Conservation (phyloP, 768 basidiomycete species). For the Xerocomus potaroensis region DNA sequence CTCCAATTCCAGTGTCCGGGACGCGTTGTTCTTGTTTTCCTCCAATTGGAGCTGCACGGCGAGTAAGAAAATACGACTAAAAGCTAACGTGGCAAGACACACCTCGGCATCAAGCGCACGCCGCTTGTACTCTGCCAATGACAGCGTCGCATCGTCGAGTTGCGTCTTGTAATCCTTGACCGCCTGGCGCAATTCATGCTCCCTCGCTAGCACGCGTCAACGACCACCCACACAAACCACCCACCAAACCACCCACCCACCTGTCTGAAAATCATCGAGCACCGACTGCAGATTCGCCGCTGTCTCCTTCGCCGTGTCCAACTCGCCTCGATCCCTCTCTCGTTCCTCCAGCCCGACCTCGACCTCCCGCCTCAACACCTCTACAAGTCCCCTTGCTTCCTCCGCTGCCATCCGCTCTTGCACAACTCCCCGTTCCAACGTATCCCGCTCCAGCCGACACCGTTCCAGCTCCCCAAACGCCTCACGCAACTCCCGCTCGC, state of each 20-base stretch:
- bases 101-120: constrained; percentile 88
- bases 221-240: not conserved
- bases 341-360: constrained; percentile 61
- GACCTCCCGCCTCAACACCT: constrained; percentile 57
- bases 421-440: constrained; percentile 59
- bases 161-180: constrained; percentile 79
- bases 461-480: constrained; percentile 83
- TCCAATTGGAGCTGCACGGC: constrained; percentile 62
- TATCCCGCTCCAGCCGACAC: constrained; percentile 75
- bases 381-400: constrained; percentile 55
- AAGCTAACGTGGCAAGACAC: constrained; percentile 13
- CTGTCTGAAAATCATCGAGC: constrained; percentile 90
- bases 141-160: constrained; percentile 62
- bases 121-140: constrained; percentile 86
- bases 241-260: constrained; percentile 45
- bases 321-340: constrained; percentile 49
- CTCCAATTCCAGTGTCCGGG: constrained; percentile 69
- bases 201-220: constrained; percentile 58
- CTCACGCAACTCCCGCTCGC: constrained; percentile 81
- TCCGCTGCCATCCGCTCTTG: constrained; percentile 71
- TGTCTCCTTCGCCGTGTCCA: constrained; percentile 70
- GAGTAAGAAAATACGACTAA: constrained; percentile 3
- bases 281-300: constrained; percentile 86
- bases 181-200: constrained; percentile 83
- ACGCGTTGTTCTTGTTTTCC: constrained; percentile 62